Evolutionary conservation across 106 monocot genomes (phyloP), one percentile per base, ranked within the genome.

Genomic region (Amphibolis antarctica): DNA sequence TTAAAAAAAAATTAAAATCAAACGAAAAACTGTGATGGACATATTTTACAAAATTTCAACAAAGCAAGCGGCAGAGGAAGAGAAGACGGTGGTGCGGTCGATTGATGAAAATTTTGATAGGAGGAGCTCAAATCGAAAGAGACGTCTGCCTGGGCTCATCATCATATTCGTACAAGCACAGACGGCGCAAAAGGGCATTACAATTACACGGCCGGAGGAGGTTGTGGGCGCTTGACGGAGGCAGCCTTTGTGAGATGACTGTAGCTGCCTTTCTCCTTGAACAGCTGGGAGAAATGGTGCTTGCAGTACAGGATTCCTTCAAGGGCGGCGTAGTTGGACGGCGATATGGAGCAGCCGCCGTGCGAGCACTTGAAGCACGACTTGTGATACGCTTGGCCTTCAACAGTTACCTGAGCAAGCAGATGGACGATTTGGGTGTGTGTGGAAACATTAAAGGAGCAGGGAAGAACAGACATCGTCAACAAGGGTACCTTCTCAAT

Each of bases 231-330:
- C 73, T 78, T 92, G 14, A 92, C 44, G 1, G 92, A 86, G 44
- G 92, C 92, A 49, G 66, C 79, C 69, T 87, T 83, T 60, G 78
- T 68, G 19, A 92, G 78, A 76, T 92, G 86, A 70, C 82, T 92
- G 71, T 92, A 92, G 75, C 92, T 92, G 9, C 92, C 86, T 68
- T 92, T 92, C 75, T 92, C 86, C 75, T 92, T 92, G 80, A 92
- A 92, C 42, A 92, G 84, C 77, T 87, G 92, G 5, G 86, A 81
- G 66, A 92, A 92, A 50, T 92, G 92, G 63, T 81, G 84, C 66
- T 92, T 92, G 87, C 92, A 92, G 66, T 92, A 75, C 55, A 79
- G 69, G n/a, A 69, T 63, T 26, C 78, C 78, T 29, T 79, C 79
- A 11, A 79, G 74, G 10, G 79, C 79, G 31, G 79, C 79, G 31